Percentiles rank a stretch among this genome's conserved stretches.
These are phyloP conservation scores for Hydrangea macrophylla DNA, from an alignment of 148 eudicot genomes.

Conservation along the genomic window DNA sequence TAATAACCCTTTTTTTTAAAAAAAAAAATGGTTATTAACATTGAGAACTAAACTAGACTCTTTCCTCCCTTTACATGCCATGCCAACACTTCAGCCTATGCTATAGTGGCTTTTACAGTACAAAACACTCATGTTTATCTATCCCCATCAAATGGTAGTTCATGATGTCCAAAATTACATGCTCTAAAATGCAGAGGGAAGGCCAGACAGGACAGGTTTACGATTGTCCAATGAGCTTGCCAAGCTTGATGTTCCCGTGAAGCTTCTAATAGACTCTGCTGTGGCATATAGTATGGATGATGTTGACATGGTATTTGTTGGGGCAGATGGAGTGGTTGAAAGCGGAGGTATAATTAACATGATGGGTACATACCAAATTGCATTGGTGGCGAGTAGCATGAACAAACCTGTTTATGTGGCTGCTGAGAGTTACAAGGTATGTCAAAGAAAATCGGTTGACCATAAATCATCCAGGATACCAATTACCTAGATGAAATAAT, in stretches of 20 bases:
- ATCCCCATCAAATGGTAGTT: neutral
- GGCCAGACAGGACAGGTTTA: conserved; percentile 91
- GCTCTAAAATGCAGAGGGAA: conserved; percentile 65
- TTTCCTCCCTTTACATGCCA: too few species aligned
- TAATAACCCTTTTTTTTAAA: too few species aligned
- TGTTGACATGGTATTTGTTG: conserved; percentile 92
- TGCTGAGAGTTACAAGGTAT: conserved; percentile 98
- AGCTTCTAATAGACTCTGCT: conserved; percentile 89
- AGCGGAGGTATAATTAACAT: conserved; percentile 96
- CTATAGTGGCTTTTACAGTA: too few species aligned
- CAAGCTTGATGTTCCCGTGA: conserved; percentile 90
- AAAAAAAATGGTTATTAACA: too few species aligned
- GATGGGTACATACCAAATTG: conserved; percentile 99
- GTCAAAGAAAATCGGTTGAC: neutral
- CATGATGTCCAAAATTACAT: neutral
- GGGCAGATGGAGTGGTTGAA: conserved; percentile 98
- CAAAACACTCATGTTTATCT: too few species aligned
- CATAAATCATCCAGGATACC: neutral
- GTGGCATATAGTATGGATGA: conserved; percentile 98
- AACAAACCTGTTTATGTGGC: conserved; percentile 94
- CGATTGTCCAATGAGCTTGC: conserved; percentile 89
- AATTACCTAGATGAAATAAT: neutral
- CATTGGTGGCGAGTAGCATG: conserved; percentile 85
- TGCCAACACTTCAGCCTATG: too few species aligned
- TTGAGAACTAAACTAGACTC: too few species aligned